Conservation (phyloP, 169 alveolate species). For the Miamiensis avidus region DNA sequence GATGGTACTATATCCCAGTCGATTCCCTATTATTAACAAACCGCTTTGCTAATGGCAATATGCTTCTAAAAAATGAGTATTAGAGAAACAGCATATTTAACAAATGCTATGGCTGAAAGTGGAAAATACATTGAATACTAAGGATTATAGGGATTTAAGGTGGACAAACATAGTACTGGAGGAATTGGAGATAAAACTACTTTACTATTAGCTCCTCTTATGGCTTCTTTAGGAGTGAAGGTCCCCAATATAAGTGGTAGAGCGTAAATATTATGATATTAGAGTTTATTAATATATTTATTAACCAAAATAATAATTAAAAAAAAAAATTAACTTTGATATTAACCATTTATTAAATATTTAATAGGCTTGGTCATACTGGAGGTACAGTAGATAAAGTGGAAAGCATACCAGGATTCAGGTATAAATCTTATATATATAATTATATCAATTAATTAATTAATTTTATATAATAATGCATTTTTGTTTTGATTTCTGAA, state of each 20-base stretch:
- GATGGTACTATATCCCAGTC: slow-evolving; percentile 14
- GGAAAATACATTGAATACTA: slow-evolving; percentile 50
- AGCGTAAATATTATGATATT: slow-evolving; percentile 4
- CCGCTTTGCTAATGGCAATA: slow-evolving; percentile 54
- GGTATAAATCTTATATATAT: no score
- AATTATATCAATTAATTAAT: no score
- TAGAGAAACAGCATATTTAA: slow-evolving; percentile 44
- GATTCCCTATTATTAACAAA: slow-evolving; percentile 48
- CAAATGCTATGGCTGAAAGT: slow-evolving; percentile 53
- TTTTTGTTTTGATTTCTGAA: no score
- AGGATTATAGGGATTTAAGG: slow-evolving; percentile 43
- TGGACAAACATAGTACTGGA: slow-evolving; percentile 59
- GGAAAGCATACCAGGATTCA: slow-evolving; percentile 50
- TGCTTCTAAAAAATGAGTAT: slow-evolving; percentile 52
- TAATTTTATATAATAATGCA: no score
- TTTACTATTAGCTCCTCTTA: slow-evolving; percentile 43
- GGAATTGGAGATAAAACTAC: slow-evolving; percentile 61
- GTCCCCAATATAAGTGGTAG: slow-evolving; percentile 49
- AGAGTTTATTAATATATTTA: no score
- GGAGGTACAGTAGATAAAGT: slow-evolving; percentile 59
- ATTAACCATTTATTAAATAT: no score
- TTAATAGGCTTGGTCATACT: slow-evolving; percentile 36
- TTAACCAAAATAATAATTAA: background rate
- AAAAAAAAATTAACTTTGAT: background rate
- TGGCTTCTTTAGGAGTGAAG: slow-evolving; percentile 50